phyloP scores from a whole-genome alignment of 2,329 filamentous ascomycete genomes.

The Diaporthe velutina region DNA sequence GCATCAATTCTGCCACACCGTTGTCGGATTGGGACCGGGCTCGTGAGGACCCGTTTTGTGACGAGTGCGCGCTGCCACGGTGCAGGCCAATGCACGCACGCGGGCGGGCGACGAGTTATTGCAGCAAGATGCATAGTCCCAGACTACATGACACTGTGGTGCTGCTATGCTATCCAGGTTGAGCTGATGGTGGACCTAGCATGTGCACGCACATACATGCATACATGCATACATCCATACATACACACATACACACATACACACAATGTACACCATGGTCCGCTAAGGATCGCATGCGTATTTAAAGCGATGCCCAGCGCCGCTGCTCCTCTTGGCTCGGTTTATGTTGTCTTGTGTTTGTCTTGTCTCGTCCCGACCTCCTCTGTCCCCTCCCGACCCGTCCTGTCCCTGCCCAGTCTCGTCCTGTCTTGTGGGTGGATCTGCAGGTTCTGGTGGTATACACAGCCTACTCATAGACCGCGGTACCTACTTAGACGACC shows the following conservation, averaged over 20 bases:
- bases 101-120: neutral
- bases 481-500: neutral
- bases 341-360: neutral
- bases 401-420: constrained; percentile 7
- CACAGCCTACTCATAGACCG: constrained; percentile 19
- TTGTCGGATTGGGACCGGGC: constrained; percentile 13
- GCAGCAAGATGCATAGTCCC: neutral
- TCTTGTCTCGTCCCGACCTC: neutral
- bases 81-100: constrained; percentile 1
- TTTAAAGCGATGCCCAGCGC: constrained; percentile 24
- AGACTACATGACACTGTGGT: neutral
- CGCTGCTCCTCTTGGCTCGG: constrained; percentile 13
- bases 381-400: neutral
- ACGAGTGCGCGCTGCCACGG: constrained; percentile 11
- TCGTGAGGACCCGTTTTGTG: neutral
- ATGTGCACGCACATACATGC: neutral
- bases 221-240: too few relatives aligned
- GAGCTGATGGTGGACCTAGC: neutral
- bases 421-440: constrained; percentile 26
- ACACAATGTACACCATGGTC: neutral
- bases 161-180: neutral
- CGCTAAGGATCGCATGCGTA: neutral
- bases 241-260: too few relatives aligned
- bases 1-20: constrained; percentile 14
- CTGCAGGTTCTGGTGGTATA: neutral